Percentiles rank a stretch among this genome's conserved stretches.
These are phyloP conservation scores for Metschnikowia dekortorum DNA, from an alignment of 805 yeast species.

Conservation along the genomic window DNA sequence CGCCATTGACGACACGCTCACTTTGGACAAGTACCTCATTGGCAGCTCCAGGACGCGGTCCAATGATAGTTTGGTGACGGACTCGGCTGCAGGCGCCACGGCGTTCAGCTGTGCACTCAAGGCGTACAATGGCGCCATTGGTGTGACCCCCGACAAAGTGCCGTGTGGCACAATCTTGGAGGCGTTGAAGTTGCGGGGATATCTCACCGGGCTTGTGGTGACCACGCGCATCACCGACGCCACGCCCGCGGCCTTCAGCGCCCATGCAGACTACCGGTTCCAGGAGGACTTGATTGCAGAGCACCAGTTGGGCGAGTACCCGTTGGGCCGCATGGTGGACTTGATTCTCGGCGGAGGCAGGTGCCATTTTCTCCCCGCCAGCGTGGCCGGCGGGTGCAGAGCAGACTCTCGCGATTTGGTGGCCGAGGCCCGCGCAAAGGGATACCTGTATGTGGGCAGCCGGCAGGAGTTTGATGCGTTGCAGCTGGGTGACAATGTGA, in stretches of 20 bases:
- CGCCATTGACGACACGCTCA: constrained; percentile 50
- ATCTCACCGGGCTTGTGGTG: constrained; percentile 83
- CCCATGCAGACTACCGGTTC: constrained; percentile 72
- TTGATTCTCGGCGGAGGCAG: constrained; percentile 90
- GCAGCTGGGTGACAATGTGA: constrained; percentile 55
- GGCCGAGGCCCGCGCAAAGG: constrained; percentile 50
- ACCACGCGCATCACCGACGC: constrained; percentile 93
- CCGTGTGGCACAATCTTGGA: constrained; percentile 90
- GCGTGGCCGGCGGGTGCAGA: constrained; percentile 59
- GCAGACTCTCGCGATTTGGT: constrained; percentile 66
- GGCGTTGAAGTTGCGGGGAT: constrained; percentile 79
- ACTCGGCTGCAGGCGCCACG: constrained; percentile 96
- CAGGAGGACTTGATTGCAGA: constrained; percentile 84
- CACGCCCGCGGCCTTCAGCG: constrained; percentile 84
- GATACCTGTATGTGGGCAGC: constrained; percentile 58
- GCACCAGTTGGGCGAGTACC: constrained; percentile 79
- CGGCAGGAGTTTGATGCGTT: constrained; percentile 54
- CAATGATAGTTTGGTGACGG: constrained; percentile 73
- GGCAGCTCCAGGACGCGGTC: constrained; percentile 88
- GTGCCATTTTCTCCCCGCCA: constrained; percentile 66
- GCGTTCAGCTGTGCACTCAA: constrained; percentile 85
- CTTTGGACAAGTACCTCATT: constrained; percentile 63
- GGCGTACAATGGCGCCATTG: constrained; percentile 87
- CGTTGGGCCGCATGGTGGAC: constrained; percentile 76
- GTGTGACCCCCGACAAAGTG: constrained; percentile 60